Percentiles rank a stretch among this genome's conserved stretches.
phyloP scores from a whole-genome alignment of 306 rosid genomes.

The Cucumis hystrix region DNA sequence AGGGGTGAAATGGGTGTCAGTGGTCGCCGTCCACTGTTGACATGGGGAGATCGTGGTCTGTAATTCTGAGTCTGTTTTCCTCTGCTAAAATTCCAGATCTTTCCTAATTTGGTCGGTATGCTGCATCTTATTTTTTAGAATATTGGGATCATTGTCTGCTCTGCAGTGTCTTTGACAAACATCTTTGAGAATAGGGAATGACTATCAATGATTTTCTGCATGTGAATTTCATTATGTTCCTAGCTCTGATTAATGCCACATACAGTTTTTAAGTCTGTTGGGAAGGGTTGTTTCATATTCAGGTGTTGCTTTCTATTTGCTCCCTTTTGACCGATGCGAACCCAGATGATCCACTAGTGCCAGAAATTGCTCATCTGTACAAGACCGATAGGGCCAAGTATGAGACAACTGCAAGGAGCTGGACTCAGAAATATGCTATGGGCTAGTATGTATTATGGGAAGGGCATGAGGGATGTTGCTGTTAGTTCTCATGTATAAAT shows the following conservation, averaged over 20 bases:
- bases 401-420: constrained; percentile 90
- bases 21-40: neutral
- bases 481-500: constrained; percentile 26
- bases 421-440: constrained; percentile 91
- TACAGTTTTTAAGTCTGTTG: constrained; percentile 41
- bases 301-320: constrained; percentile 60
- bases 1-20: neutral
- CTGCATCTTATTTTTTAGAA: neutral
- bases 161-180: neutral
- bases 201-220: neutral
- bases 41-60: neutral
- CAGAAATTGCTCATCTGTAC: constrained; percentile 75
- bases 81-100: neutral
- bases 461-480: constrained; percentile 18
- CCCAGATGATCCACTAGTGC: constrained; percentile 79
- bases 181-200: neutral
- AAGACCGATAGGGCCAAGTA: constrained; percentile 68
- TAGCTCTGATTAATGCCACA: constrained; percentile 1
- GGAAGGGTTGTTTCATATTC: constrained; percentile 43
- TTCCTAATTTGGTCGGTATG: neutral
- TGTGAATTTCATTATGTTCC: neutral
- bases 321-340: constrained; percentile 81
- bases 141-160: neutral
- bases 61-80: neutral
- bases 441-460: constrained; percentile 35